phyloP scores from a whole-genome alignment of 2,329 filamentous ascomycete species.

The Elsinoe fawcettii region DNA sequence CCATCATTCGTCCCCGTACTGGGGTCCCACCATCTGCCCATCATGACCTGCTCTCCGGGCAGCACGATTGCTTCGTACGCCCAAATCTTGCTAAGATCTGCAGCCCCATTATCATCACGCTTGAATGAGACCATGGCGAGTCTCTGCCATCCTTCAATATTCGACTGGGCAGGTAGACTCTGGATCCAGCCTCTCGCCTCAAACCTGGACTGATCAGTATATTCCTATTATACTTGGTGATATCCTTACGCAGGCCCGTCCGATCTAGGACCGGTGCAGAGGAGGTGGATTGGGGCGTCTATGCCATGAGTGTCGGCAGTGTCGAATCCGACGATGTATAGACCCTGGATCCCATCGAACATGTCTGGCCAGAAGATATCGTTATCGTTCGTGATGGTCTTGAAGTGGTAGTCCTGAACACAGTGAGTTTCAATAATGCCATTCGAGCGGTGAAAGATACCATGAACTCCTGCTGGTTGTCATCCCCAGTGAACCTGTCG shows the following conservation, averaged over 20 bases:
- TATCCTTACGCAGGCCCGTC: background rate
- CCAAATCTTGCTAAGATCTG: conserved; percentile 34
- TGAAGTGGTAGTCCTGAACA: conserved; percentile 17
- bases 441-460: background rate
- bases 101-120: conserved; percentile 24
- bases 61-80: conserved; percentile 44
- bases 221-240: background rate
- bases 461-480: conserved; percentile 26
- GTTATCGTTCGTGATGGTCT: background rate
- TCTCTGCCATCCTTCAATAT: conserved; percentile 47
- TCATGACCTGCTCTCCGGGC: conserved; percentile 40
- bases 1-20: conserved; percentile 23
- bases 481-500: conserved; percentile 30
- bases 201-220: conserved; percentile 23
- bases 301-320: background rate
- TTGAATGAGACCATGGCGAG: conserved; percentile 47
- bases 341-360: background rate
- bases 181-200: conserved; percentile 42
- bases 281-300: background rate
- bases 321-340: background rate
- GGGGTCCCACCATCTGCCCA: conserved; percentile 42
- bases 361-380: background rate
- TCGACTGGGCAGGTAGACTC: conserved; percentile 40
- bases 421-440: background rate
- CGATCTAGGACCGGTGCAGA: background rate